Base-by-base conservation (phyloP, 306 rosid genomes). In the Prunus mume region DNA sequence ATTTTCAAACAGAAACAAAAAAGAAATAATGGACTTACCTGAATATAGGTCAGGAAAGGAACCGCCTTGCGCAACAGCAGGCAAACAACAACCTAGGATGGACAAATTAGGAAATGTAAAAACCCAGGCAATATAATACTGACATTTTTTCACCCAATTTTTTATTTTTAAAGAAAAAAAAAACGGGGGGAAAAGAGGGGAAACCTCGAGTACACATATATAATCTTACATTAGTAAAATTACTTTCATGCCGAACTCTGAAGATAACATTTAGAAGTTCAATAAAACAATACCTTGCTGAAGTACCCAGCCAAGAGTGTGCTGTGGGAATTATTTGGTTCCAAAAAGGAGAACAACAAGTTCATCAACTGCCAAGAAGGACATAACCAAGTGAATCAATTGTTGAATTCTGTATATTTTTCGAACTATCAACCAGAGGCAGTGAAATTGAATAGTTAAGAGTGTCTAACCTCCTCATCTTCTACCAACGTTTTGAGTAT, bases 221-320 rank as follows among this genome's bases (percentile, higher is more conserved):
- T n/a, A 68, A 74, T 64, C 46, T 24, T 4, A 50, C 27, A 54
- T 51, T 24, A 4, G 41, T 4, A 72, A 67, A 81, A 20, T 12
- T 14, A 38, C 27, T 67, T 47, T 73, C 49, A 65, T 61, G 41
- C 64, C 62, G 38, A 55, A 65, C 63, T 22, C 69, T 32, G 51
- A 51, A 45, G 43, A 71, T 72, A 47, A 46, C 17, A 38, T 73
- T 72, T 78, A 22, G 41, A 80, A 62, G 32, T 73, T 75, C 70
- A 79, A 74, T 20, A 84, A 71, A 83, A 66, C 50, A 66, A 69
- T 85, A 96, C 99, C 99, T 96, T 96, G 91, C 99, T 89, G 79
- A 96, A 92, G 86, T 93, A 96, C 78, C 99, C 99, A 76, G 99
- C 99, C 78, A 96, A 84, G 69, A 88, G 84, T 57, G 93, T 93